A percentile compares a stretch with the other conserved stretches of the same genome.
Conservation (phyloP, 257 asterid genomes). For the Solanum virginianum region DNA sequence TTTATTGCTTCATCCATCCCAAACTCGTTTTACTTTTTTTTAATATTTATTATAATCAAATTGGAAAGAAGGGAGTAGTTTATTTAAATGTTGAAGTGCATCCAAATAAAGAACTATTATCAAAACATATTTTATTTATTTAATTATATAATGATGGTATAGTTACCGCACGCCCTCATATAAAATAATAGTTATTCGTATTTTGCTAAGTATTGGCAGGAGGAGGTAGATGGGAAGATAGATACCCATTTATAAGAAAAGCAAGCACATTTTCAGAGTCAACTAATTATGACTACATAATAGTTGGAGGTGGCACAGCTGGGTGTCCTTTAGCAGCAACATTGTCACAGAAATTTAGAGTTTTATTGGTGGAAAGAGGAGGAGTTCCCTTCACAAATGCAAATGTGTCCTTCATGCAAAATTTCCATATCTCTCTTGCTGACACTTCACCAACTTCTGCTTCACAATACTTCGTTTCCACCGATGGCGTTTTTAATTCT, state of each 20-base stretch:
- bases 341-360: slow-evolving; percentile 59
- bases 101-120: not conserved
- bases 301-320: slow-evolving; percentile 94
- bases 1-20: not conserved
- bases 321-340: slow-evolving; percentile 96
- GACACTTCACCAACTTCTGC: slow-evolving; percentile 73
- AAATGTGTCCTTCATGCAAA: slow-evolving; percentile 74
- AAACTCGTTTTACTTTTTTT: not conserved
- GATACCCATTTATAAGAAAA: slow-evolving; percentile 23
- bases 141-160: not conserved
- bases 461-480: slow-evolving; percentile 77
- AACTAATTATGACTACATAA: slow-evolving; percentile 49
- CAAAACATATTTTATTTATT: not conserved
- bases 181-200: no score
- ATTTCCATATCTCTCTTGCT: slow-evolving; percentile 73
- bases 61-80: not conserved
- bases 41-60: no score
- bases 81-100: not conserved
- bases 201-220: not conserved
- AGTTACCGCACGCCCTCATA: not conserved
- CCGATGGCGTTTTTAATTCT: slow-evolving; percentile 84
- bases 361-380: slow-evolving; percentile 73
- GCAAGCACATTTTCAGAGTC: slow-evolving; percentile 25
- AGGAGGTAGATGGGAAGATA: slow-evolving; percentile 7
- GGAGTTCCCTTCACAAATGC: slow-evolving; percentile 79